Evolutionary conservation across 805 yeast species (phyloP), one percentile per base, ranked within the genome.

Genomic region (Candida ipomoeae): DNA sequence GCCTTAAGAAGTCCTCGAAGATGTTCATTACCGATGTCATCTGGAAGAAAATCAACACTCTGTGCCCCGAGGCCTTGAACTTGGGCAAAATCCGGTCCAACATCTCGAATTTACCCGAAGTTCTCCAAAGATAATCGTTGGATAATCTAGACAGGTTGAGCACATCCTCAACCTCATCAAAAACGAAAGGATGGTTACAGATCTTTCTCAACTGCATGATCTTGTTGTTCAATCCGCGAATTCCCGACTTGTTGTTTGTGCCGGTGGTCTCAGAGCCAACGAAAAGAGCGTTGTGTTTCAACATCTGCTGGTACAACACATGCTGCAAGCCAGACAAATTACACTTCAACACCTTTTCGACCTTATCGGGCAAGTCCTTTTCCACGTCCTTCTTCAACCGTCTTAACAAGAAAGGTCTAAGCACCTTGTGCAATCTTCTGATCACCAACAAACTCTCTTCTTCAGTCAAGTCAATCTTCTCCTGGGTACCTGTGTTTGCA

Each of bases 21-120:
- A 87, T 87, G 63, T 87, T 89, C 95, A 87, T 87, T 48, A 87
- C 88, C 62, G 85, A 89, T 0, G 95, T 87, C 95, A 87, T 87
- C 69, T 87, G 95, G 73, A 87, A 87, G 62, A 87, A 87, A 67
- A 87, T 84, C 66, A 87, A 75, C 3, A 87, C 89, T 63, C 91
- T 76, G 63, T 87, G 95, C 2, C 90, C 90, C 5, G 84, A 71
- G 0, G 80, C 84, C 57, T 83, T 81, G 63, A 85, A 83, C 64
- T 87, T 87, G 11, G 92, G 90, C 60, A 87, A 72, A 14, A 87
- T 75, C 54, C 91, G 72, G 64, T 86, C 92, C 55, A 88, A 70
- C 46, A 88, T 68, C 63, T 88, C 95, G 64, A 89, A 87, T 61
- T 88, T 88, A 62, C 95, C 95, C 47, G 89, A 78, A 31, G 79